phyloP scores from a whole-genome alignment of 257 asterid genomes.

The Avicennia marina region DNA sequence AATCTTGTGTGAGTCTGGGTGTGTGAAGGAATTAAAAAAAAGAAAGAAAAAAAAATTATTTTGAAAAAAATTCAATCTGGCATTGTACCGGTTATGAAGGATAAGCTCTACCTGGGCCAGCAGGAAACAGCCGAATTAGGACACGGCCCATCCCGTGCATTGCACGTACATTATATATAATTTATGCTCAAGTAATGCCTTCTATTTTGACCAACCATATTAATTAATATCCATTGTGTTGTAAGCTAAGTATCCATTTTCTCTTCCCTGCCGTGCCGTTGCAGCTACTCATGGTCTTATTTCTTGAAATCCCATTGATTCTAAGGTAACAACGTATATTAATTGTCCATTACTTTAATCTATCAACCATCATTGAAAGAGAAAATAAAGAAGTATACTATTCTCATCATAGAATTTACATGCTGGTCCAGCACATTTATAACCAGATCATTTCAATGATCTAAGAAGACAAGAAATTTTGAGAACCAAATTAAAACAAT shows the following conservation, averaged over 20 bases:
- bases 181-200: conserved; percentile 23
- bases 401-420: conserved; percentile 33
- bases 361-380: not conserved
- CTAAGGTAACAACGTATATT: not conserved
- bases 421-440: conserved; percentile 2
- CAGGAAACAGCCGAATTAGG: conserved; percentile 21
- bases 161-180: conserved; percentile 20
- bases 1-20: no score
- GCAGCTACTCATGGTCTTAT: conserved; percentile 36
- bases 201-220: conserved; percentile 25
- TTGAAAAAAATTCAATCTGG: no score
- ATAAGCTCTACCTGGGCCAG: conserved; percentile 3
- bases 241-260: conserved; percentile 24
- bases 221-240: conserved; percentile 16
- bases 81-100: no score
- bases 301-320: conserved; percentile 17
- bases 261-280: conserved; percentile 56
- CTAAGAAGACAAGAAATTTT: not conserved
- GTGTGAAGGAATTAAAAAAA: no score
- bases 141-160: conserved; percentile 32
- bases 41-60: no score
- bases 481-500: conserved; percentile 15
- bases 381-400: not conserved
- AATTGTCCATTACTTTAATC: not conserved
- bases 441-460: conserved; percentile 11